These are phyloP conservation scores for Rhododendron griersonianum DNA, from an alignment of 148 eudicot species.

Conservation along the genomic window DNA sequence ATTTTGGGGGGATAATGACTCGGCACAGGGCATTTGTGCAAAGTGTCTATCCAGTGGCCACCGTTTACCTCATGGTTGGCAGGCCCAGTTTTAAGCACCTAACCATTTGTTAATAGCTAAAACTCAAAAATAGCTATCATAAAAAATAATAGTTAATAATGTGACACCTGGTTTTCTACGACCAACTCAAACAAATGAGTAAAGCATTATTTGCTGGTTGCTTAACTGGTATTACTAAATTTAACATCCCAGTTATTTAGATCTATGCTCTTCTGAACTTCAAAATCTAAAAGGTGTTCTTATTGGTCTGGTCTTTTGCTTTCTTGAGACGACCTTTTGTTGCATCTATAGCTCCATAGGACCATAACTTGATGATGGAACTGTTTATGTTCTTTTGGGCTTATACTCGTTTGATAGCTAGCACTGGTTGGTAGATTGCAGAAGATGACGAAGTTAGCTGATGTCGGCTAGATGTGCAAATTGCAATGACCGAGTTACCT, in stretches of 20 bases:
- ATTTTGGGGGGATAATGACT: neutral
- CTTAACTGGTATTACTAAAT: neutral
- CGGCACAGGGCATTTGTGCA: neutral
- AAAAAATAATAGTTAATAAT: neutral
- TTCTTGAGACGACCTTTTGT: neutral
- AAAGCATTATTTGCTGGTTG: neutral
- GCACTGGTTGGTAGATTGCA: neutral
- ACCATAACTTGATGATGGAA: neutral
- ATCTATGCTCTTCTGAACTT: neutral
- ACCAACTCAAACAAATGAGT: neutral
- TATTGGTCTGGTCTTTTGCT: neutral
- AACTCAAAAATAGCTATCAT: neutral
- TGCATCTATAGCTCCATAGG: neutral
- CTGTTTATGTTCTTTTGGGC: neutral
- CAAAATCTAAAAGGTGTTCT: neutral
- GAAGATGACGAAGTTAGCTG: neutral
- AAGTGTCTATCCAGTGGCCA: neutral
- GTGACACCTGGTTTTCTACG: neutral
- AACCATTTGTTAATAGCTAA: neutral
- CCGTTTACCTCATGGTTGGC: neutral
- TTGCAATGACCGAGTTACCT: neutral
- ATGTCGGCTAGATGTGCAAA: neutral
- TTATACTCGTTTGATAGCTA: neutral
- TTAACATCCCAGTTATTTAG: neutral
- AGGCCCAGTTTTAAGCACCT: neutral